Evolutionary conservation across 2,329 filamentous ascomycete species (phyloP), one percentile per base, ranked within the genome.

Genomic region (Fusarium sp.): DNA sequence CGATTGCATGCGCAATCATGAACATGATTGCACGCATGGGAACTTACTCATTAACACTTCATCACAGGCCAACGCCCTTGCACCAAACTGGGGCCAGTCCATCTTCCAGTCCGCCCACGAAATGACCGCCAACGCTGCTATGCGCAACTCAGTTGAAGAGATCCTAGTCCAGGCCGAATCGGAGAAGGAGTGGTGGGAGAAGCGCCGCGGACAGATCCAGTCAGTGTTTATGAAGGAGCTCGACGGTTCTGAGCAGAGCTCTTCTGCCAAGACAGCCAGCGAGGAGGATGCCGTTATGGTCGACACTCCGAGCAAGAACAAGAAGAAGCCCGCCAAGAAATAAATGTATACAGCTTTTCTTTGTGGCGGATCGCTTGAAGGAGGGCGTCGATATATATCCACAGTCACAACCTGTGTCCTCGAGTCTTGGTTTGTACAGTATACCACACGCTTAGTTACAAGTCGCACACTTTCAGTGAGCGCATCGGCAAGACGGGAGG

Each of bases 91-190:
- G 96, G 96, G 96, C 66, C 91, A 96, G 78, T 90, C 88, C 58
- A 98, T 99, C 79, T 99, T 99, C 87, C 96, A 99, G 81, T 95
- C 93, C 45, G 96, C 96, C 57, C 97, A 97, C 81, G 96, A 99
- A 81, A 98, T 99, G 81, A 90, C 92, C 62, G 91, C 94, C 77
- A 98, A 98, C 82, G 87, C 88, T 42, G 82, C 90, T 46, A 87
- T 97, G 76, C 92, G 94, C 71, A 86, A 91, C 70, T 88, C 91
- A 50, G 86, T 97, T 20, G 87, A 90, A 46, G 91, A 94, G 67
- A 89, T 97, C 61, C 90, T 95, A 74, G 82, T 85, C 28, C 91
- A 93, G 75, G 84, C 90, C 3, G 85, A 87, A 11, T 84, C 89
- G 40, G 96, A 98, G 82, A 93, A 92, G 82, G 87, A 91, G 76